Conservation (phyloP, 2,329 filamentous ascomycete species). For the Aspergillus sp. region DNA sequence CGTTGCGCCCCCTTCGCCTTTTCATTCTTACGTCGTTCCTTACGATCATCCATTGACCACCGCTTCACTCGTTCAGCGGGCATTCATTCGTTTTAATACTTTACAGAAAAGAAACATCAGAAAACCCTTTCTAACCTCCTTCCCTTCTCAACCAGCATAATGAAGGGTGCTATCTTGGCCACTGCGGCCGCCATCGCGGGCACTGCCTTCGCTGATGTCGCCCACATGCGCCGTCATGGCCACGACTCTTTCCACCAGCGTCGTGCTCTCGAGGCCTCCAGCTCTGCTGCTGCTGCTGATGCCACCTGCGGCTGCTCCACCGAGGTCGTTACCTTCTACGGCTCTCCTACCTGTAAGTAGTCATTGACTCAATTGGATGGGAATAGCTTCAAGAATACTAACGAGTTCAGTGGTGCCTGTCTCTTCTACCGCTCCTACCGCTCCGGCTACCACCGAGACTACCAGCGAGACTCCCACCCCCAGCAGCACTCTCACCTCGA, state of each 20-base stretch:
- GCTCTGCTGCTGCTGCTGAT: conserved; percentile 17
- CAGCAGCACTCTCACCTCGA: conserved; percentile 15
- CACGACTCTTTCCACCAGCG: conserved; percentile 58
- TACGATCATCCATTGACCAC: conserved; percentile 14
- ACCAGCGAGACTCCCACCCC: conserved; percentile 16
- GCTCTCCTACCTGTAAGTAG: conserved; percentile 58
- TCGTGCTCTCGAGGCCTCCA: conserved; percentile 24
- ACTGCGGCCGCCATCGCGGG: conserved; percentile 50
- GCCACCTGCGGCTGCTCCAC: conserved; percentile 66
- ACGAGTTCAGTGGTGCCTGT: conserved; percentile 33
- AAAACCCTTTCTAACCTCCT: conserved; percentile 8
- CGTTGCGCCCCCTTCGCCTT: not conserved
- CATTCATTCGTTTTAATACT: conserved; percentile 51
- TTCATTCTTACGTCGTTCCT: conserved; percentile 5
- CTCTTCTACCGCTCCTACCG: conserved; percentile 10
- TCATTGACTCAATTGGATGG: not conserved
- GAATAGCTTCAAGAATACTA: conserved; percentile 10
- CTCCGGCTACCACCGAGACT: conserved; percentile 15
- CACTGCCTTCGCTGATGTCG: conserved; percentile 50
- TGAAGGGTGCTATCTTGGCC: conserved; percentile 70
- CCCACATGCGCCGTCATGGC: conserved; percentile 51
- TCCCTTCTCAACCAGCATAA: conserved; percentile 41
- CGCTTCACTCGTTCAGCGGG: conserved; percentile 67
- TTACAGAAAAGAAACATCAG: conserved; percentile 14
- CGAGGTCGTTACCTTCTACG: conserved; percentile 67